Conservation (phyloP, 352 stramenopile species). For the Pythium sukuiense region DNA sequence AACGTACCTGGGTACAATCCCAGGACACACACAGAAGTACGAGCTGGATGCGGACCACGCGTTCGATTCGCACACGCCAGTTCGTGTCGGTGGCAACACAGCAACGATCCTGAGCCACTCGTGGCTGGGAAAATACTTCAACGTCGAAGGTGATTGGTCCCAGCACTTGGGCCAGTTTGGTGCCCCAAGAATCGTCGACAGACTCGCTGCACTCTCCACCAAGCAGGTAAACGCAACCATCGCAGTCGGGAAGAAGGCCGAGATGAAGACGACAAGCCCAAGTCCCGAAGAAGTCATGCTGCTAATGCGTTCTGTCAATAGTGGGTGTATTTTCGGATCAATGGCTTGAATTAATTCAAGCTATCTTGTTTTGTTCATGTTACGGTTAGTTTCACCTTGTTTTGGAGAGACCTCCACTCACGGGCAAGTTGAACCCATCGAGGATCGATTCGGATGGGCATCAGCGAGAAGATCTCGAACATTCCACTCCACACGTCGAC, state of each 20-base stretch:
- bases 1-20: conserved; percentile 89
- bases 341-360: background rate
- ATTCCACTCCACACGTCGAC: background rate
- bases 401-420: background rate
- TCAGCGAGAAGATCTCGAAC: background rate
- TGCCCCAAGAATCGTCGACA: background rate
- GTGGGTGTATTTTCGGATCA: background rate
- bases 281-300: background rate
- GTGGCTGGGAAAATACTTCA: conserved; percentile 78
- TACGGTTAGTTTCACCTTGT: background rate
- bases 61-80: conserved; percentile 72
- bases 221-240: background rate
- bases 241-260: background rate
- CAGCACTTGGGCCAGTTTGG: conserved; percentile 64
- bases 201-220: background rate
- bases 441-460: background rate
- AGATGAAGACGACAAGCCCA: too few relatives aligned
- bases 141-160: conserved; percentile 74
- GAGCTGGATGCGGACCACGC: conserved; percentile 68
- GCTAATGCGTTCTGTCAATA: background rate
- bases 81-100: conserved; percentile 86
- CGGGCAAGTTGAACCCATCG: background rate
- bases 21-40: conserved; percentile 47
- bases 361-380: background rate
- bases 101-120: conserved; percentile 71